Base-by-base conservation (phyloP, 768 basidiomycete species). In the Leucogyrophana mollusca region DNA sequence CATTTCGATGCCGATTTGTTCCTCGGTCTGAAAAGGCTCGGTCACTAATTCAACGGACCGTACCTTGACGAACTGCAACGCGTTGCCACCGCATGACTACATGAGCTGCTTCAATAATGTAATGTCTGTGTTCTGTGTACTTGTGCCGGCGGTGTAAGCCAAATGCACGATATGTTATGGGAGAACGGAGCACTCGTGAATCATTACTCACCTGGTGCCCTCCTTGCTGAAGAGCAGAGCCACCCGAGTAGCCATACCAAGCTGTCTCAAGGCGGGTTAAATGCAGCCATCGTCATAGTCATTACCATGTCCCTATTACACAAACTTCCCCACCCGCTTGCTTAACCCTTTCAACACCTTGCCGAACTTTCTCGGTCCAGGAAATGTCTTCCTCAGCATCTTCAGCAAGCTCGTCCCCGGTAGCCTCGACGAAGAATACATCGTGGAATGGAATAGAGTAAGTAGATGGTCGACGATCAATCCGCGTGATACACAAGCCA, bases 391-490 rank as follows among this genome's bases (percentile, higher is more conserved):
- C 45, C 16, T 37, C n/a, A 30, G 7, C 27, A 30, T 37, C 43
- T 4, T 38, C 27, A 9, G 22, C 32, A 23, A 48, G 30, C 6
- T 52, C 41, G 21, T 50, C 38, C 5, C 23, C 44, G 18, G 60
- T 65, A 13, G 87, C 65, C 62, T 90, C 88, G 9, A 85, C 59
- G 48, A 89, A 82, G 57, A 90, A 89, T 21, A 78, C 65, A 59
- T 78, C 73, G 22, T 73, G 69, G 56, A 87, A 86, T 4, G 76
- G 78, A 16, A 55, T 50, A 21, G 60, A 57, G 3, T 61, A 58
- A 11, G 72, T 41, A 9, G 77, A 74, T 2, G 88, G 87, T 43
- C 86, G 74, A 23, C 87, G 73, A 57, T 88, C 86, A 32, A 90
- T 72, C 6, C 83, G 78, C 13, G 65, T 61, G 17, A 79, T 63